These are phyloP conservation scores for Gardenia jasminoides DNA, from an alignment of 257 asterid genomes.

Conservation along the genomic window DNA sequence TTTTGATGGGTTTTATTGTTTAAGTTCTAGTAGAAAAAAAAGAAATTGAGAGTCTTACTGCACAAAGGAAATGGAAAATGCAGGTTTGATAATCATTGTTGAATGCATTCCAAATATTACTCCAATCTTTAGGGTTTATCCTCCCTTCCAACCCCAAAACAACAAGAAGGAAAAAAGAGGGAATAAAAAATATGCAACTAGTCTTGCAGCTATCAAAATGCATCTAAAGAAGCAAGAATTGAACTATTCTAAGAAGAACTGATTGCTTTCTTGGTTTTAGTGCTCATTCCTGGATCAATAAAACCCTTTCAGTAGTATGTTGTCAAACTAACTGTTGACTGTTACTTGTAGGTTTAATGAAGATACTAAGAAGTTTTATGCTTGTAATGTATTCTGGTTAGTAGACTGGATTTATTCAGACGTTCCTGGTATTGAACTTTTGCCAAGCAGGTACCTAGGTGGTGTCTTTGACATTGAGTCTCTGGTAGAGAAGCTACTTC, in stretches of 20 bases:
- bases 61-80: constrained; percentile 2
- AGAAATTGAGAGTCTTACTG: not conserved
- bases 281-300: not conserved
- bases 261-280: not conserved
- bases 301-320: not conserved
- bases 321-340: not conserved
- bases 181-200: not conserved
- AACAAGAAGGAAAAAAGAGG: not conserved
- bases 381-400: not conserved
- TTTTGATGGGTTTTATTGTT: not conserved
- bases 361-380: not conserved
- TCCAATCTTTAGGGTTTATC: not conserved
- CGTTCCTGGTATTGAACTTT: constrained; percentile 11
- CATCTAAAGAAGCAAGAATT: not conserved
- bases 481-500: constrained; percentile 94
- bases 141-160: not conserved
- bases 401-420: not conserved
- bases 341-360: not conserved
- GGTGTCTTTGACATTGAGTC: constrained; percentile 97
- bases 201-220: not conserved
- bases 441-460: constrained; percentile 80
- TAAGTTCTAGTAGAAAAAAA: not conserved
- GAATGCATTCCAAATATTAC: constrained; percentile 1
- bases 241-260: not conserved
- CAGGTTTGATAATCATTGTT: not conserved